Evolutionary conservation across 176 grass and related monocot genomes (phyloP).

Genomic region (Leersia perrieri): DNA sequence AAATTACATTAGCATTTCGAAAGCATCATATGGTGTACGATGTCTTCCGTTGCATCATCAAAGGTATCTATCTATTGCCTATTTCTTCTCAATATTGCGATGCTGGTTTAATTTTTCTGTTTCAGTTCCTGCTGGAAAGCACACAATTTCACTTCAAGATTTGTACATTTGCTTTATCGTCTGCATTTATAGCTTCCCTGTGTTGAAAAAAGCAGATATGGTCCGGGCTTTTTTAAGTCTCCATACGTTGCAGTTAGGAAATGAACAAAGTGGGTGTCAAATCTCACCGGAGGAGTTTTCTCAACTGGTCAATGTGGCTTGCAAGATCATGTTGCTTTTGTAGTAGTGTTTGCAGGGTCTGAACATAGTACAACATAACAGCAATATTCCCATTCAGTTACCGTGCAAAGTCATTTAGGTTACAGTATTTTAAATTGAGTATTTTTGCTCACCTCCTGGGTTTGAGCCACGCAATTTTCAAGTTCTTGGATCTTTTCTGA

Average conservation of each 20-base stretch:
- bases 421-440: slow-evolving; percentile 26
- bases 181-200: slow-evolving; percentile 7
- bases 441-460: slow-evolving; percentile 52
- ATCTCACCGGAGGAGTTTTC: slow-evolving; percentile 54
- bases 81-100: not conserved
- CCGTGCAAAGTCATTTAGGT: not conserved
- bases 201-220: slow-evolving; percentile 10
- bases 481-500: slow-evolving; percentile 59
- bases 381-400: slow-evolving; percentile 15
- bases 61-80: not conserved
- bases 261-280: not conserved
- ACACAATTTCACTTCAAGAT: slow-evolving; percentile 4
- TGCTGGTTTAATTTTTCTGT: not conserved
- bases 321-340: slow-evolving; percentile 66
- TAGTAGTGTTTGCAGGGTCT: slow-evolving; percentile 63
- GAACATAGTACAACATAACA: not conserved
- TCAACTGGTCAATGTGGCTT: slow-evolving; percentile 54
- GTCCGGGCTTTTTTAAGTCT: not conserved
- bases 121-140: not conserved
- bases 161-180: not conserved
- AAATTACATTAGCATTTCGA: not conserved
- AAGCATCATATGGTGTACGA: not conserved
- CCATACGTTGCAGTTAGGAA: not conserved
- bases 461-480: slow-evolving; percentile 55
- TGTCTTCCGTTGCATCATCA: not conserved